A percentile compares a stretch with the other conserved stretches of the same genome.
phyloP scores from a whole-genome alignment of 805 yeast genomes.

The Starmera pachycereana region DNA sequence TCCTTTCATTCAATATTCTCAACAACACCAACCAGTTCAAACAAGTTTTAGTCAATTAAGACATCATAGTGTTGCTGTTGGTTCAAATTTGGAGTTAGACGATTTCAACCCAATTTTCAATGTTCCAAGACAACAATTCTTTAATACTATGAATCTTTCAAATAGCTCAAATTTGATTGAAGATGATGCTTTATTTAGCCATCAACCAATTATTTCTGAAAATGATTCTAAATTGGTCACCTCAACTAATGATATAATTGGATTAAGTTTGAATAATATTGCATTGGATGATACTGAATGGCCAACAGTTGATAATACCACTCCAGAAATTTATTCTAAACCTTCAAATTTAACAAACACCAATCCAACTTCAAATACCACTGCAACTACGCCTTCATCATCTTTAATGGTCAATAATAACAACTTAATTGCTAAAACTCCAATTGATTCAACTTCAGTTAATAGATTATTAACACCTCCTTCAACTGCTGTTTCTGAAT shows the following conservation, averaged over 20 bases:
- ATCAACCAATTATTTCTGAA: neutral
- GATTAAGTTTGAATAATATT: neutral
- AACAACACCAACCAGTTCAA: neutral
- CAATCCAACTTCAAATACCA: neutral
- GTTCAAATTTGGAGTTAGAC: too few species aligned
- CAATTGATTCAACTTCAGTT: constrained; percentile 9
- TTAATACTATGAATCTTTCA: too few species aligned
- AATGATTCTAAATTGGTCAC: neutral
- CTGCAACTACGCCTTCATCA: neutral
- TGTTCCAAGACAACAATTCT: too few species aligned
- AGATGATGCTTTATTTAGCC: too few species aligned
- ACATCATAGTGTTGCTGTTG: too few species aligned
- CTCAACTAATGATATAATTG: neutral
- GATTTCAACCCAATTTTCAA: too few species aligned
- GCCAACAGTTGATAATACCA: neutral
- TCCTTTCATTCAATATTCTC: neutral
- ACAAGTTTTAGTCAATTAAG: too few species aligned
- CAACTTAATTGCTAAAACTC: constrained; percentile 1
- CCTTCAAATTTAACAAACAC: neutral
- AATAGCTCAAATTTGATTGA: too few species aligned
- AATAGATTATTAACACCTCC: constrained; percentile 13
- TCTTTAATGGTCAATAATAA: neutral
- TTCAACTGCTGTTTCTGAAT: constrained; percentile 9
- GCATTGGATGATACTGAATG: neutral
- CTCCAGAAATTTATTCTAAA: neutral